A percentile compares a stretch with the other conserved stretches of the same genome.
phyloP scores from a whole-genome alignment of 805 yeast genomes.

The Metschnikowia cerradonensis region DNA sequence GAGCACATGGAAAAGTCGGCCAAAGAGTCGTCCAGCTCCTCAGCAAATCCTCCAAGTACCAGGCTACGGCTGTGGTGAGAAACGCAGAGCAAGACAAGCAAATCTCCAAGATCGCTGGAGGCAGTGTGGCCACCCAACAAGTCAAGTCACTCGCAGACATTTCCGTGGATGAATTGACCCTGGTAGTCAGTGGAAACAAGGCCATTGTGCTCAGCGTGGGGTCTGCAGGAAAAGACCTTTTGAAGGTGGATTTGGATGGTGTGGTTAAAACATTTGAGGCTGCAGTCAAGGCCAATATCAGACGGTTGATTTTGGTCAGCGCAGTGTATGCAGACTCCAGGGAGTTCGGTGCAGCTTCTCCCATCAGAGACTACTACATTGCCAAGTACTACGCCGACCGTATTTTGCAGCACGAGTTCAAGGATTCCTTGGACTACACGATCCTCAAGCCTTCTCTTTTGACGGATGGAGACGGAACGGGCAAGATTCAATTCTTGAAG shows the following conservation, averaged over 20 bases:
- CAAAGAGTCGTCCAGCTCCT: slow-evolving; percentile 37
- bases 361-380: slow-evolving; percentile 46
- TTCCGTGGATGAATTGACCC: slow-evolving; percentile 30
- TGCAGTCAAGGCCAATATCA: slow-evolving; percentile 38
- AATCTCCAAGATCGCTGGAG: slow-evolving; percentile 32
- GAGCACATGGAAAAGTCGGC: slow-evolving; percentile 64
- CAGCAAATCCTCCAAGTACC: slow-evolving; percentile 17
- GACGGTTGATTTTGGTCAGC: slow-evolving; percentile 51
- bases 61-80: slow-evolving; percentile 44
- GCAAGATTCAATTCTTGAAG: slow-evolving; percentile 37
- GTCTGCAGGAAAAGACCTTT: slow-evolving; percentile 52
- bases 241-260: slow-evolving; percentile 59
- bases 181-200: slow-evolving; percentile 43
- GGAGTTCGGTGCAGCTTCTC: slow-evolving; percentile 29
- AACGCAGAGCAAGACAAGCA: slow-evolving; percentile 40
- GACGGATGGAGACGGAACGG: slow-evolving; percentile 38
- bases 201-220: slow-evolving; percentile 63
- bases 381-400: slow-evolving; percentile 62
- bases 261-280: slow-evolving; percentile 58
- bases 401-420: slow-evolving; percentile 33
- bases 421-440: slow-evolving; percentile 47
- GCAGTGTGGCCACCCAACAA: slow-evolving; percentile 25
- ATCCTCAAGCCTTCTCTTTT: slow-evolving; percentile 53
- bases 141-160: slow-evolving; percentile 28
- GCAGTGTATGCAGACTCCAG: slow-evolving; percentile 54